These are phyloP conservation scores for Cyberlindnera mrakii DNA, from an alignment of 805 yeast species.

Conservation along the genomic window DNA sequence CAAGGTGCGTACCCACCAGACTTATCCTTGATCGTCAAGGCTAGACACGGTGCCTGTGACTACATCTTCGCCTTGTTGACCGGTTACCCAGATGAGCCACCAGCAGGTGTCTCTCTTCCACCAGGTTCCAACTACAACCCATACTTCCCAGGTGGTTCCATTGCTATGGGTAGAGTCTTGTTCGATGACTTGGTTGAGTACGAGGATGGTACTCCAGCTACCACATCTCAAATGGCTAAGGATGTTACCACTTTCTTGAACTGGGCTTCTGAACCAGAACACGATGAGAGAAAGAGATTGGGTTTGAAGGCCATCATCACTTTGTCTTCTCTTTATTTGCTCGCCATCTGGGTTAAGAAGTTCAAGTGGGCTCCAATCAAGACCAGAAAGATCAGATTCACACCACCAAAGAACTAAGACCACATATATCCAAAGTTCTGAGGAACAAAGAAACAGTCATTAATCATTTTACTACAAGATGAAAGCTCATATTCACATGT, in stretches of 20 bases:
- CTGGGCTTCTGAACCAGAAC: slow-evolving; percentile 99
- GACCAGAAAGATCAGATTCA: slow-evolving; percentile 89
- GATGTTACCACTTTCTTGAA: slow-evolving; percentile 93
- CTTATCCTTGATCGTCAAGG: slow-evolving; percentile 93
- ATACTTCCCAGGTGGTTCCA: slow-evolving; percentile 99
- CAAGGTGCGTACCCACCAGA: slow-evolving; percentile 99
- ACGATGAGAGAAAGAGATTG: slow-evolving; percentile 93
- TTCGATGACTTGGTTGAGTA: slow-evolving; percentile 96
- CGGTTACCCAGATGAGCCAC: slow-evolving; percentile 98
- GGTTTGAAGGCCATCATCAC: slow-evolving; percentile 90
- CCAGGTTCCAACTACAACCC: slow-evolving; percentile 98
- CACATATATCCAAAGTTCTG: neutral
- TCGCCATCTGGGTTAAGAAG: slow-evolving; percentile 89
- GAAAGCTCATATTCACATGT: neutral
- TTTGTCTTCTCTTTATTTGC: slow-evolving; percentile 68
- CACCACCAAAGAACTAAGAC: slow-evolving; percentile 74
- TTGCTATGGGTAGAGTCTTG: slow-evolving; percentile 98
- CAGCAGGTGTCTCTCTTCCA: slow-evolving; percentile 92
- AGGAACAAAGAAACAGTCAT: neutral
- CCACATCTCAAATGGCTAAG: slow-evolving; percentile 99
- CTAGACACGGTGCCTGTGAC: slow-evolving; percentile 97
- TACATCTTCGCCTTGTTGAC: slow-evolving; percentile 92
- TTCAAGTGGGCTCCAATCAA: slow-evolving; percentile 97
- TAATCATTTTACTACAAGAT: neutral
- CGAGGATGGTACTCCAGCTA: slow-evolving; percentile 98